These are phyloP conservation scores for Triticum aestivum DNA, from an alignment of 176 grass and related monocot species.

Conservation along the genomic window DNA sequence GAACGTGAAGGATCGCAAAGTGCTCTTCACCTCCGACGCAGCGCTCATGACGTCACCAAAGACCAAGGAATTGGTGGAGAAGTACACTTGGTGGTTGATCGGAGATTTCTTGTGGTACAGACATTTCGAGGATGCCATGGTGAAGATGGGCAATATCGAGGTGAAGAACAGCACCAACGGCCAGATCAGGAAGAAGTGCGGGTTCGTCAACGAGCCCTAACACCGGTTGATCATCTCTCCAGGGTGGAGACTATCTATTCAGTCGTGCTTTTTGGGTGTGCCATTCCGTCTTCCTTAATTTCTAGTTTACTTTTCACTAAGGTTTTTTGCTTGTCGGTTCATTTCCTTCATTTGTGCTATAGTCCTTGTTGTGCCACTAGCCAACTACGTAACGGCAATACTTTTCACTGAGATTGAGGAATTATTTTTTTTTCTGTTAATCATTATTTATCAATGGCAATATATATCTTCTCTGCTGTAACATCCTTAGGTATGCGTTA, in stretches of 20 bases:
- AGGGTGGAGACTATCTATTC: no score
- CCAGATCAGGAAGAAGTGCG: conserved; percentile 29
- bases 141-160: conserved; percentile 26
- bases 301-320: not conserved
- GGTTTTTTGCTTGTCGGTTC: not conserved
- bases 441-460: no score
- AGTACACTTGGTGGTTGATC: no score
- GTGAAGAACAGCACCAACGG: not conserved
- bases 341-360: not conserved
- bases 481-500: no score
- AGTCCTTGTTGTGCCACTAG: not conserved
- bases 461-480: no score
- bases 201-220: not conserved
- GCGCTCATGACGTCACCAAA: not conserved
- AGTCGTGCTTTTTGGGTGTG: no score
- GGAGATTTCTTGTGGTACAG: not conserved
- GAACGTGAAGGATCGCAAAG: not conserved
- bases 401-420: no score
- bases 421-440: no score
- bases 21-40: conserved; percentile 30
- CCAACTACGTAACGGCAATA: no score
- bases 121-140: conserved; percentile 20
- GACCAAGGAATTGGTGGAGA: not conserved
- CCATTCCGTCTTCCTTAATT: not conserved
- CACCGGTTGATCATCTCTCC: not conserved